phyloP scores from a whole-genome alignment of 164 flowering plant species.

The Tinospora cordifolia region DNA sequence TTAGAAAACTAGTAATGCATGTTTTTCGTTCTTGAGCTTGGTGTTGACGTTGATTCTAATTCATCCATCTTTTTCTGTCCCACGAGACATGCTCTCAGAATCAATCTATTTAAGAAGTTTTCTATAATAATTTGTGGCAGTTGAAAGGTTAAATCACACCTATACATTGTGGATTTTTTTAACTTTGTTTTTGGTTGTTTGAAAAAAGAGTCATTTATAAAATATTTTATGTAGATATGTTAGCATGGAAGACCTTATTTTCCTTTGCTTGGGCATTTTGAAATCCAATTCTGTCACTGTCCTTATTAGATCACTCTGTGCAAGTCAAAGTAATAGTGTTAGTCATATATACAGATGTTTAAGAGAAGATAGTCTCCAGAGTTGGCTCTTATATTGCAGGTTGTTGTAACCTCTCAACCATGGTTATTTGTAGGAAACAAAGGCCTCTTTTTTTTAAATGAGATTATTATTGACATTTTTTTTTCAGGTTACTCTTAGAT shows the following conservation, averaged over 20 bases:
- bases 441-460: too few species aligned
- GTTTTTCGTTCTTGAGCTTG: neutral
- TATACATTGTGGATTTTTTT: neutral
- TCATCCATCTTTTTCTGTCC: neutral
- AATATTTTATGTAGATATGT: neutral
- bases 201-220: neutral
- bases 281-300: conserved; percentile 5
- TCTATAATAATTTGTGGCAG: conserved; percentile 4
- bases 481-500: too few species aligned
- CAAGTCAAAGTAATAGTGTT: neutral
- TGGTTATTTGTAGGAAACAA: too few species aligned
- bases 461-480: too few species aligned
- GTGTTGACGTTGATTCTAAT: neutral
- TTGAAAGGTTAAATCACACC: neutral
- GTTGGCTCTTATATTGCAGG: neutral
- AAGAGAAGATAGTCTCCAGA: neutral
- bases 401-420: too few species aligned
- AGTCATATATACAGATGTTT: neutral
- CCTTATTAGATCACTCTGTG: neutral
- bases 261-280: neutral
- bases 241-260: neutral
- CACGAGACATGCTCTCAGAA: neutral
- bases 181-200: neutral
- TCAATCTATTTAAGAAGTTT: neutral
- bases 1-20: neutral